Evolutionary conservation across 345 rosid genomes (phyloP).

Genomic region (Syzygium jambos): DNA sequence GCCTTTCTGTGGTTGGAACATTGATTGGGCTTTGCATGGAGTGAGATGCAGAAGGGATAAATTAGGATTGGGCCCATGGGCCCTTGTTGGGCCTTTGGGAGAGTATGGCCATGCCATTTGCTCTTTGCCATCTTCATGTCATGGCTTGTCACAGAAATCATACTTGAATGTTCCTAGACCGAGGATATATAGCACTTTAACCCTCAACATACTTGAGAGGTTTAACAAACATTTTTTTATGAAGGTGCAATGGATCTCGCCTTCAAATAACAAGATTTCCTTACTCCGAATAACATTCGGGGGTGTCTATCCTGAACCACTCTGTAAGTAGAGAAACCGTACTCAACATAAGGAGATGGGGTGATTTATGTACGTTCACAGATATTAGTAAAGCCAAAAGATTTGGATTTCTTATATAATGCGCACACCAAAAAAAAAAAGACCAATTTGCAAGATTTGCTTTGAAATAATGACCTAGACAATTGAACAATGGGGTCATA

Average conservation of each 20-base stretch:
- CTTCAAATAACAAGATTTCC: background rate
- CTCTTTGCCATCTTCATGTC: background rate
- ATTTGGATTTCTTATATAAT: background rate
- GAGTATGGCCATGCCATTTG: background rate
- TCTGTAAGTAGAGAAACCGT: no score
- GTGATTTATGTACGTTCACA: background rate
- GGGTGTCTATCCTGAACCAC: no score
- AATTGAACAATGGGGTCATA: background rate
- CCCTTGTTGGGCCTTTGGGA: background rate
- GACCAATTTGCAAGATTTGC: background rate
- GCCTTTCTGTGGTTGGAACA: background rate
- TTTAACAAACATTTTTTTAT: background rate
- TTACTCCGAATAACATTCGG: accelerated
- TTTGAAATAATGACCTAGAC: background rate
- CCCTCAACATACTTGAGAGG: background rate
- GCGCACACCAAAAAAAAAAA: background rate
- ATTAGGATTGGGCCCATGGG: background rate
- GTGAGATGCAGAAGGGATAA: background rate
- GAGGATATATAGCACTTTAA: background rate
- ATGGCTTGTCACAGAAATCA: background rate
- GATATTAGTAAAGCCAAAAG: background rate
- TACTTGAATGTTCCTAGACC: background rate
- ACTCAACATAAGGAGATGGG: background rate
- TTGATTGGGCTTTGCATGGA: background rate
- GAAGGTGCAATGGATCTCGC: background rate